Evolutionary conservation across 208 protist genomes (phyloP).

Genomic region (Novymonas esmeraldas): DNA sequence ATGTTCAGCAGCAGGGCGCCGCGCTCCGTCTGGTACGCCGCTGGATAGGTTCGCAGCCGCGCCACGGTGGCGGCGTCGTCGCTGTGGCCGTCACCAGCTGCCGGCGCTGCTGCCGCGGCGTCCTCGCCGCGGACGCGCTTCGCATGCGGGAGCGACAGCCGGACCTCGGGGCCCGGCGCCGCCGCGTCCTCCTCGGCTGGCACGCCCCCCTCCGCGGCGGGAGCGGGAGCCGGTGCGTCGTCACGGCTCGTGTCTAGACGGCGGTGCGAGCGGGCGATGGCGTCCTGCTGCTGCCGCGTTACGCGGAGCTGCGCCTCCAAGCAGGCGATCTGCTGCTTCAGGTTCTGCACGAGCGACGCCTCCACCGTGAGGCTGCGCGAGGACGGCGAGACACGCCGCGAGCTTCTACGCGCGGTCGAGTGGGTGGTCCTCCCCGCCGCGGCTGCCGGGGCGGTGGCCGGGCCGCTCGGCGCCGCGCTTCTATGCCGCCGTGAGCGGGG

Average conservation of each 20-base stretch:
- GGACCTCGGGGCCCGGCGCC: too few species aligned
- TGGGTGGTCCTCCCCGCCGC: neutral
- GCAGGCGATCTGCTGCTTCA: conserved; percentile 69
- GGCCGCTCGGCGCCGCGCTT: neutral
- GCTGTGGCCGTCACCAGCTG: neutral
- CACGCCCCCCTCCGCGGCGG: too few species aligned
- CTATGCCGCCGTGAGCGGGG: neutral
- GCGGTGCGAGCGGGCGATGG: conserved; percentile 1
- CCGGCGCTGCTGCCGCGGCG: neutral
- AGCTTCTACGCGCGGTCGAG: too few species aligned
- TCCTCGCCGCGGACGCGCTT: conserved; percentile 9
- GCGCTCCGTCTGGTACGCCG: conserved; percentile 43
- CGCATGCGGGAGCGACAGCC: conserved; percentile 10
- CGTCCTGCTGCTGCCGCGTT: conserved; percentile 31
- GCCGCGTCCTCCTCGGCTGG: too few species aligned
- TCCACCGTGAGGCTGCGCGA: conserved; percentile 28
- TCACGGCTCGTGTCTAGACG: too few species aligned
- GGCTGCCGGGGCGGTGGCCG: neutral
- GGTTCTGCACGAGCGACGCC: conserved; percentile 57
- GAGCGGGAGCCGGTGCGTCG: neutral
- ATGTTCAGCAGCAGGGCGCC: conserved; percentile 47
- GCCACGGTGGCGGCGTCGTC: neutral
- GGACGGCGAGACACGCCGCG: too few species aligned
- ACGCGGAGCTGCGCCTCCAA: conserved; percentile 59
- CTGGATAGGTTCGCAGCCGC: conserved; percentile 25